Evolutionary conservation across 73 alveolate genomes (phyloP).

Genomic region (Tetrahymena thermophila): DNA sequence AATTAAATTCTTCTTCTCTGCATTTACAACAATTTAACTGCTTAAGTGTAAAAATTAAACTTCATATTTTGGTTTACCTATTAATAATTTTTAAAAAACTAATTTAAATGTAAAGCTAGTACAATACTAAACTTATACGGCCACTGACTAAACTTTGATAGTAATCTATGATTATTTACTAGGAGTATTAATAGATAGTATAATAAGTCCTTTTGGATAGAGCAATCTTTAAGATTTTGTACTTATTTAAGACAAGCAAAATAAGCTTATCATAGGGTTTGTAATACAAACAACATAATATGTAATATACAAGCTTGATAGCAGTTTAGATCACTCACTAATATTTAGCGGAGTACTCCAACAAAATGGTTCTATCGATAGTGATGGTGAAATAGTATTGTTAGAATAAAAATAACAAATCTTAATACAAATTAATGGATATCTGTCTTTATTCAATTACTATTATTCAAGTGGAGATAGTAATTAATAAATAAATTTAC

Average conservation of each 20-base stretch:
- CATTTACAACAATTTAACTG: too few species aligned
- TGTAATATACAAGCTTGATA: neutral
- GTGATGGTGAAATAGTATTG: neutral
- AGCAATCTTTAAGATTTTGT: neutral
- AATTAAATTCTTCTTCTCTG: too few species aligned
- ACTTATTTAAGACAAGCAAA: neutral
- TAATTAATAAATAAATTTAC: neutral
- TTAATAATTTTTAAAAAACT: too few species aligned
- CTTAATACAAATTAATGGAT: neutral
- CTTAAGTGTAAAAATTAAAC: too few species aligned
- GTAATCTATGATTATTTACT: too few species aligned
- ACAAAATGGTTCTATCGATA: too few species aligned
- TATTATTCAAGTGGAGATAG: neutral
- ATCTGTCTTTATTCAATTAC: neutral
- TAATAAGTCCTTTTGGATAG: neutral
- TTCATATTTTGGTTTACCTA: too few species aligned
- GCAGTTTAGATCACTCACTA: neutral
- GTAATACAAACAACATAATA: neutral
- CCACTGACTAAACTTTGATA: too few species aligned
- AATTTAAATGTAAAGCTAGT: neutral
- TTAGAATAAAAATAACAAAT: neutral
- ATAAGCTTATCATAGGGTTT: neutral
- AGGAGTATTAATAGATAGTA: neutral
- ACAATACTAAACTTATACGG: neutral
- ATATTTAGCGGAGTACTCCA: neutral